Conservation (phyloP, 805 yeast species). For the Yarrowia hollandica region DNA sequence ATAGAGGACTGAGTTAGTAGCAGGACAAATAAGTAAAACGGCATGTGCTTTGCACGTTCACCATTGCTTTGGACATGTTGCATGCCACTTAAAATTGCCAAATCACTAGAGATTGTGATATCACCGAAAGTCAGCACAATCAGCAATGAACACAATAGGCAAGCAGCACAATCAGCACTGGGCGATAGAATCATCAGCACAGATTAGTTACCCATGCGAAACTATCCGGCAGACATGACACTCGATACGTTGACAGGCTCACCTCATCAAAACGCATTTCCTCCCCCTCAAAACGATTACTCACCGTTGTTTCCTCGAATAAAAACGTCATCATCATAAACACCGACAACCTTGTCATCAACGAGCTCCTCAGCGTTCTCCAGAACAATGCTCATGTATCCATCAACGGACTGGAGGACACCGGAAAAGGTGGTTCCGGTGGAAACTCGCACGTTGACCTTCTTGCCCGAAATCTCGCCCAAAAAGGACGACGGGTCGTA, state of each 20-base stretch:
- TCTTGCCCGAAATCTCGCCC: slow-evolving; percentile 71
- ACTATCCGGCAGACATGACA: no score
- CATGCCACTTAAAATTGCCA: no score
- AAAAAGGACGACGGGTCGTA: slow-evolving; percentile 74
- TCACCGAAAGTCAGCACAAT: no score
- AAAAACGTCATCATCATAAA: slow-evolving; percentile 70
- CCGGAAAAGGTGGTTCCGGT: slow-evolving; percentile 87
- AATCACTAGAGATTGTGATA: no score
- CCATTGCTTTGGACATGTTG: no score
- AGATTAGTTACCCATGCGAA: no score
- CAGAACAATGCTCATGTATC: slow-evolving; percentile 92
- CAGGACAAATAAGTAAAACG: background rate
- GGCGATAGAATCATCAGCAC: no score
- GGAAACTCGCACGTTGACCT: slow-evolving; percentile 78
- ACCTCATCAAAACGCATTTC: no score
- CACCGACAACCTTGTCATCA: slow-evolving; percentile 50
- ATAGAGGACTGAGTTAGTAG: slow-evolving; percentile 25
- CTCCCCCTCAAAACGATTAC: slow-evolving; percentile 38
- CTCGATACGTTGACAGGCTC: no score
- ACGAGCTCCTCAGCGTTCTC: slow-evolving; percentile 71
- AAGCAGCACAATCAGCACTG: no score
- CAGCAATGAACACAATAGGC: no score
- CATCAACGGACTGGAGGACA: slow-evolving; percentile 82
- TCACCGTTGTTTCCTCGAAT: slow-evolving; percentile 83
- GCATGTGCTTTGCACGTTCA: no score